phyloP scores from a whole-genome alignment of 257 asterid genomes.

The Coffea canephora region DNA sequence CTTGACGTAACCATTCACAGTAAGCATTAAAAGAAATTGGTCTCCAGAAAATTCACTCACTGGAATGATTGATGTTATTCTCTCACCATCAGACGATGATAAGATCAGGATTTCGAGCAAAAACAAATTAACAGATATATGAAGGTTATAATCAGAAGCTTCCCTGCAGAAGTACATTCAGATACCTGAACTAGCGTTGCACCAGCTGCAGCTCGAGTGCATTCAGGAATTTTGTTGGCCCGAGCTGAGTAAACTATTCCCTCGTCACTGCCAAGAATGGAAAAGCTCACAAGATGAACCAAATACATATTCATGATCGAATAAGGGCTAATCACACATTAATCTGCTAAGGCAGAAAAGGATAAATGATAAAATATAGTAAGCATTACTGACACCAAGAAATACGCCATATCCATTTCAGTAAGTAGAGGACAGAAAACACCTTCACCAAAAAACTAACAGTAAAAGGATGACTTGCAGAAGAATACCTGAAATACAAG shows the following conservation, averaged over 20 bases:
- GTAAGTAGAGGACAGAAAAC: background rate
- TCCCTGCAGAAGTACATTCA: conserved; percentile 1
- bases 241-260: conserved; percentile 88
- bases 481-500: conserved; percentile 81
- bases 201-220: conserved; percentile 93
- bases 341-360: background rate
- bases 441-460: background rate
- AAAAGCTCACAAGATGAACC: background rate
- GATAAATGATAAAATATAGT: background rate
- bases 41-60: conserved; percentile 81
- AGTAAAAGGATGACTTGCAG: background rate
- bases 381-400: background rate
- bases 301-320: background rate
- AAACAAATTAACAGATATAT: conserved; percentile 16
- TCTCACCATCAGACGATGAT: conserved; percentile 91
- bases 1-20: conserved; percentile 92
- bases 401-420: background rate
- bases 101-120: conserved; percentile 56
- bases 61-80: conserved; percentile 93
- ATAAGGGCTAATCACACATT: background rate
- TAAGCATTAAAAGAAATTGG: conserved; percentile 90
- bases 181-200: conserved; percentile 88
- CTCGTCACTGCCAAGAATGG: conserved; percentile 61
- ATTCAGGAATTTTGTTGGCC: conserved; percentile 92
- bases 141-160: conserved; percentile 5